Conservation (phyloP, 164 flowering plant genomes). For the Aristolochia fimbriata region DNA sequence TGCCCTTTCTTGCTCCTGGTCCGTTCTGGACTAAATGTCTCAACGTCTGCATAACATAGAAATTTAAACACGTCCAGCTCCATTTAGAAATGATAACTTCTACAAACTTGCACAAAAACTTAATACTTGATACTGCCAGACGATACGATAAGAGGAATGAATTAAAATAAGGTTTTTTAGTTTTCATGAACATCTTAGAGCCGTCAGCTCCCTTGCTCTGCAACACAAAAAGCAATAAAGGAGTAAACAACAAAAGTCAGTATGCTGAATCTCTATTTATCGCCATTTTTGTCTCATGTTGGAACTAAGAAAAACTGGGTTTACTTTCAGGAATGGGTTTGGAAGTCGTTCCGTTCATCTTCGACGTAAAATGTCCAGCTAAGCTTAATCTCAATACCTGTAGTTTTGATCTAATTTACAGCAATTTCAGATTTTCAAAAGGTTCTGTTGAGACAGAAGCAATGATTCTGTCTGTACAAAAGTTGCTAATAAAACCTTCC, state of each 20-base stretch:
- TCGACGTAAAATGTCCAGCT: too few species aligned
- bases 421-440: too few species aligned
- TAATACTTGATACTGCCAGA: background rate
- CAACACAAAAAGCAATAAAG: conserved; percentile 19
- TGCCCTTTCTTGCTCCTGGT: conserved; percentile 94
- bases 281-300: too few species aligned
- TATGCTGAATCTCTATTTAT: too few species aligned
- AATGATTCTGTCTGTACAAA: too few species aligned
- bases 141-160: background rate
- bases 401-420: too few species aligned
- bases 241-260: background rate
- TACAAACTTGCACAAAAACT: background rate
- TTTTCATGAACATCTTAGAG: conserved; percentile 18
- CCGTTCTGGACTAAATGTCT: conserved; percentile 95
- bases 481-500: background rate
- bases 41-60: conserved; percentile 45
- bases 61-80: background rate
- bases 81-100: background rate
- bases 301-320: too few species aligned
- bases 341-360: too few species aligned
- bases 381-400: too few species aligned
- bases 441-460: too few species aligned
- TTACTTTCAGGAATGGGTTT: too few species aligned
- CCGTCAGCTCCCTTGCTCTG: conserved; percentile 64
- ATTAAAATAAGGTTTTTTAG: background rate